Conservation (phyloP, 2,329 filamentous ascomycete species). For the Aspergillus amoenus region DNA sequence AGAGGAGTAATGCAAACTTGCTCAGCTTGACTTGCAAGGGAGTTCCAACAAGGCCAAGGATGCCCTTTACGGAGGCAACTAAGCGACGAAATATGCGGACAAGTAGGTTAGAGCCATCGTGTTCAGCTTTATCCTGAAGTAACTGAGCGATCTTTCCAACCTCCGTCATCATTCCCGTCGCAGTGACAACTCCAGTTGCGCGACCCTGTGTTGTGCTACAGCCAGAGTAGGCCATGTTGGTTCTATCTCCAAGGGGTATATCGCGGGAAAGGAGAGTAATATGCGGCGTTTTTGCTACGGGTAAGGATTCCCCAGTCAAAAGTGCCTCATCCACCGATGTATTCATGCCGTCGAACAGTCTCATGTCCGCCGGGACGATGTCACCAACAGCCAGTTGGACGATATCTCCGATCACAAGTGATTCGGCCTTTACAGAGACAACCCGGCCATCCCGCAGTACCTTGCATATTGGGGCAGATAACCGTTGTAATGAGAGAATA, state of each 20-base stretch:
- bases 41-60: constrained; percentile 64
- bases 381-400: constrained; percentile 55
- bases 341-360: constrained; percentile 63
- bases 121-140: constrained; percentile 51
- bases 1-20: constrained; percentile 79
- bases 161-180: constrained; percentile 62
- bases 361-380: constrained; percentile 59
- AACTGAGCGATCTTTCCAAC: constrained; percentile 61
- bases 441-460: constrained; percentile 58
- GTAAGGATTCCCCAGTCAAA: constrained; percentile 61
- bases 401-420: constrained; percentile 62
- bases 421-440: constrained; percentile 52
- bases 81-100: constrained; percentile 37
- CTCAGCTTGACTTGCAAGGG: constrained; percentile 82
- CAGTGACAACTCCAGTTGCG: constrained; percentile 58
- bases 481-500: constrained; percentile 56
- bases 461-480: constrained; percentile 57
- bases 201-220: constrained; percentile 61
- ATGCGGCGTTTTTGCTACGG: constrained; percentile 54
- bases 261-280: constrained; percentile 26
- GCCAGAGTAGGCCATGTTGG: constrained; percentile 62
- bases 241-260: constrained; percentile 53
- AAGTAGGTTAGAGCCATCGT: constrained; percentile 15
- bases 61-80: constrained; percentile 48
- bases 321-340: constrained; percentile 69